Base-by-base conservation (phyloP, 2,329 filamentous ascomycete genomes). In the Colletotrichum sp. region DNA sequence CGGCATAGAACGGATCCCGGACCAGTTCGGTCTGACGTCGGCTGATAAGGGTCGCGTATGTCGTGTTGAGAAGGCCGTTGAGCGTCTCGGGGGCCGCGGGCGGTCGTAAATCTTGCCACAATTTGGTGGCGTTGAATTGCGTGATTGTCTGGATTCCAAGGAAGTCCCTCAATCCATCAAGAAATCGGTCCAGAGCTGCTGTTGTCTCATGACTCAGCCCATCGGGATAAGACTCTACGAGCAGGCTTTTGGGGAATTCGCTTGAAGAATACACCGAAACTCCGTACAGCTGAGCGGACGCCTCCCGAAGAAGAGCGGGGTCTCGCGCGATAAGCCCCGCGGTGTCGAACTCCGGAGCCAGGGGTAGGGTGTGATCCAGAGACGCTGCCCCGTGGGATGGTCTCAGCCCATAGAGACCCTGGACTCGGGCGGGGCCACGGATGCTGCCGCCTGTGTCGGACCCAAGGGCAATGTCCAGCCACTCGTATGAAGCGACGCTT, bases 341-440 rank as follows among this genome's bases (percentile, higher is more conserved):
- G 8, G 68, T 70, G 38, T 70, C 68, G 26, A 70, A 63, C 38
- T 70, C 79, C 0, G 84, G 79, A 0, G 82, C 83, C 1, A 89
- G 78, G 0, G 87, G 85, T 72, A 88, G 81, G 2, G 85, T 85
- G 4, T 82, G 75, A 21, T 86, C 84, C 0, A 88, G 79, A 0
- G 77, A 77, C 4, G 87, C 83, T 2, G 85, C 78, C 0, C 81
- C 84, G 5, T 63, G 58, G 38, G 63, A 30, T 1, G 87, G 87
- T 0, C 87, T 43, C 16, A 43, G 8, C 80, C 86, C 88, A 55
- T 85, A 89, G 0, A 86, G 71, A 1, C 87, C 88, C 18, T 85
- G 82, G 1, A 83, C 80, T 0, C 81, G 82, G 2, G 86, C 84
- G 0, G 88, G 88, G 1, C 84, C 82, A 6, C 87, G 82, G 63